Evolutionary conservation across 495 filamentous ascomycete genomes (phyloP).

Genomic region (Pseudomonodictys pantanalensis): DNA sequence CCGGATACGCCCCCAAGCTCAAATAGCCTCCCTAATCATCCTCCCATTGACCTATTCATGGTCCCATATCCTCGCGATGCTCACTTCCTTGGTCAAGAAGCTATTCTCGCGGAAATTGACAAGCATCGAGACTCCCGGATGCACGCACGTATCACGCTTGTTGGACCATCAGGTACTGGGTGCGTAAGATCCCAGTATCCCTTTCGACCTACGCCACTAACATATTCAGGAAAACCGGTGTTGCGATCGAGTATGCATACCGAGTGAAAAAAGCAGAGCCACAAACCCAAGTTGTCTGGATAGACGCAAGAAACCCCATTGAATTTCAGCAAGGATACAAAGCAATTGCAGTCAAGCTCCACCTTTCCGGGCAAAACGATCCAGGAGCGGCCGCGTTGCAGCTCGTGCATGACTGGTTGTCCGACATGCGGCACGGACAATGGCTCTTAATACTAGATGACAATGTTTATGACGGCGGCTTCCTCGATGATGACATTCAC

Average conservation of each 20-base stretch:
- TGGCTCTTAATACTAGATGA: constrained; percentile 24
- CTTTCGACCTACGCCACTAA: not conserved
- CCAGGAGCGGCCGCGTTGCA: constrained; percentile 10
- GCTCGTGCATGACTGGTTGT: constrained; percentile 15
- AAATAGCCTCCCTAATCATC: too few relatives aligned
- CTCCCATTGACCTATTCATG: constrained; percentile 7
- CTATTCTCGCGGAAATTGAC: constrained; percentile 9
- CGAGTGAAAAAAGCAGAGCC: constrained; percentile 8
- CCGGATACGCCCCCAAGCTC: too few relatives aligned
- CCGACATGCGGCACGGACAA: constrained; percentile 7
- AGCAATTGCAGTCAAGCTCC: constrained; percentile 15
- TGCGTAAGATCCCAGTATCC: not conserved
- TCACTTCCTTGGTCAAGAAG: constrained; percentile 17
- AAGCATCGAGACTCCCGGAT: not conserved
- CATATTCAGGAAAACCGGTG: constrained; percentile 14
- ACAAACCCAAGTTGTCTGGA: constrained; percentile 9
- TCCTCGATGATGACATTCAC: constrained; percentile 6
- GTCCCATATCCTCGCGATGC: constrained; percentile 10
- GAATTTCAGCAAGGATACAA: constrained; percentile 22
- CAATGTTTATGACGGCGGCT: constrained; percentile 8
- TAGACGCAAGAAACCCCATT: constrained; percentile 18
- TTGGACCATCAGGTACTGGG: constrained; percentile 28
- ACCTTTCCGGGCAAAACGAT: constrained; percentile 21
- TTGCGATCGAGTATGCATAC: constrained; percentile 25
- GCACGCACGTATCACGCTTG: constrained; percentile 8